Base-by-base conservation (phyloP, 192 early-diverging fungal species). In the Phlyctochytrium planicorne region DNA sequence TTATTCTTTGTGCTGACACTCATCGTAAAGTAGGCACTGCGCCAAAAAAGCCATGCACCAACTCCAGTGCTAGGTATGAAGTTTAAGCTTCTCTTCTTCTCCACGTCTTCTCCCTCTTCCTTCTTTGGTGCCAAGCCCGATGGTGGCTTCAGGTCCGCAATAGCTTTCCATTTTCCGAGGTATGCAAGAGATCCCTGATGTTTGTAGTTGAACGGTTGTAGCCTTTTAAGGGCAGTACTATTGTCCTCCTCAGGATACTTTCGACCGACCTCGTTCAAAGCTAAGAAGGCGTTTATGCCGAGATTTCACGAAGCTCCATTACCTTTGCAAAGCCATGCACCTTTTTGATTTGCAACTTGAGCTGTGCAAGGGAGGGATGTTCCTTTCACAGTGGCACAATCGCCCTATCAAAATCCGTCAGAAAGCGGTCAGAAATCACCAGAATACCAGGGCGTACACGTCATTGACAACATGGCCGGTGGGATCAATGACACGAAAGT, bases 381-480 rank as follows among this genome's bases (percentile, higher is more conserved):
- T 56, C 88, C 88, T 72, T 91, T 80, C 63, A 94, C 89, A 0
- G 88, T 86, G 2, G 92, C 92, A 74, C 95, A 97, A 74, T 97
- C 95, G 56, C 95, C 95, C 27, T 93, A 67, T 0, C 91, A 91
- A 85, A 87, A 94, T 27, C 86, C 85, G 37, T 60, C 33, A n/a
- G 30, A 17, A 63, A 63, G 23, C 24, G 25, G 16, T 52, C 16
- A 20, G 35, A 63, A 6, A 31, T 31, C 10, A n/a, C 31, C 24
- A 12, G 61, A 66, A 66, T 23, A 66, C 25, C 12, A 71, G 32
- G 35, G 63, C 75, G 23, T 69, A 76, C 32, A 93, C 87, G 55
- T 87, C 82, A 2, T 63, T 3, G 16, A 90, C 70, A 12, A 87
- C 80, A 14, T 72, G 71, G 24, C 78, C 78, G 3, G 87, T 34